A percentile compares a stretch with the other conserved stretches of the same genome.
phyloP scores from a whole-genome alignment of 805 yeast genomes.

The Candida cerambycidarum region DNA sequence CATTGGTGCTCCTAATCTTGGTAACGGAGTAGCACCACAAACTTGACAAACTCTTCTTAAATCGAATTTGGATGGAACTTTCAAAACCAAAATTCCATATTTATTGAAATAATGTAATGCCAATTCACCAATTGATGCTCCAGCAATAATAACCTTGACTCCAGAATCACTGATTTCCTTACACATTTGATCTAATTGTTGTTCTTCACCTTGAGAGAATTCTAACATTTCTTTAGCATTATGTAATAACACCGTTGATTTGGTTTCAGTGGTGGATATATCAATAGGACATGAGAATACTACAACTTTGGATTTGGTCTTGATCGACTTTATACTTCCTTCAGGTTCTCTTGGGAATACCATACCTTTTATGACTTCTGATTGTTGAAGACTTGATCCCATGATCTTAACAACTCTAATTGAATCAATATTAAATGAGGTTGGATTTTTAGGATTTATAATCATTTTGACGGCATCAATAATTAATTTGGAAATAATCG shows the following conservation, averaged over 20 bases:
- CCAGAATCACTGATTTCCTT: constrained; percentile 84
- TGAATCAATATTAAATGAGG: constrained; percentile 83
- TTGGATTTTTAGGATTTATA: constrained; percentile 62
- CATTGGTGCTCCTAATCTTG: constrained; percentile 91
- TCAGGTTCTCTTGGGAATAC: constrained; percentile 98
- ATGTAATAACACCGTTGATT: constrained; percentile 94
- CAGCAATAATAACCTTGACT: constrained; percentile 87
- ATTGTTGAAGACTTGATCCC: constrained; percentile 78
- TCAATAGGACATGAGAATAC: constrained; percentile 93
- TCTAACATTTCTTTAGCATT: constrained; percentile 96
- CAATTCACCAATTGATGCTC: constrained; percentile 88
- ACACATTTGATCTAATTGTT: constrained; percentile 81
- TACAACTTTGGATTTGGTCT: constrained; percentile 73
- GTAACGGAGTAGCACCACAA: constrained; percentile 95
- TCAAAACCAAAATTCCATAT: constrained; percentile 78
- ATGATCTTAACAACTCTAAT: constrained; percentile 94
- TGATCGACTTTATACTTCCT: constrained; percentile 71
- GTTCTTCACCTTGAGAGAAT: constrained; percentile 94
- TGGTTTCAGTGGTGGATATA: constrained; percentile 94
- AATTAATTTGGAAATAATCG: constrained; percentile 70
- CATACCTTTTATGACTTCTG: constrained; percentile 93
- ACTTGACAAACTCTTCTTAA: constrained; percentile 91
- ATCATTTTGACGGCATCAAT: constrained; percentile 82
- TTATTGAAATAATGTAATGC: constrained; percentile 92
- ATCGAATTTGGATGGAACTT: constrained; percentile 92